Base-by-base conservation (phyloP, 2,329 filamentous ascomycete genomes). In the Ophiocordyceps polyrhachis-furcata region DNA sequence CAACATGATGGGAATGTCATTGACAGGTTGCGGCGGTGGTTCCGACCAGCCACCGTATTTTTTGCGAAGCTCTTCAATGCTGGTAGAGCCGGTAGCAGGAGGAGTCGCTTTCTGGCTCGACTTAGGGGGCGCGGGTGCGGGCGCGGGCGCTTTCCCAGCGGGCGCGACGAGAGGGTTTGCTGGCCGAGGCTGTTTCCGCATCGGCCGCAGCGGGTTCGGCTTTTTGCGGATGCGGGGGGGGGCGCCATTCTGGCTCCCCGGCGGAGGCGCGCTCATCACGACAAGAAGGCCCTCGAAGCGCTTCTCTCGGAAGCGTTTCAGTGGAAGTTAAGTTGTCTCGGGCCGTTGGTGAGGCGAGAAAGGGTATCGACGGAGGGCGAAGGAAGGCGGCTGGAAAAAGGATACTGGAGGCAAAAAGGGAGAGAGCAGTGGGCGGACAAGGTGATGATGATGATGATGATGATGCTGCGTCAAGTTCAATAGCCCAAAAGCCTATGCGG, bases 1-100 rank as follows among this genome's bases (percentile, higher is more conserved):
- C 7, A 87, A 84, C 50, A 86, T 76, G 17, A 96, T 70, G 14
- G 85, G 84, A 52, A 70, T 70, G 38, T 73, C 69, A 14, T 53
- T 63, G 54, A 79, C 60, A 23, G 61, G 64, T 1, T 58, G 55
- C 2, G 68, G 65, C 2, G 69, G 63, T 25, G 71, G 65, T 41
- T 70, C 65, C 4, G 72, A 73, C 76, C 76, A 80, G 40, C 76
- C 76, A 40, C 67, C 70, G 53, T 72, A 67, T 49, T 65, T 60
- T 46, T 59, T 58, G 42, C 67, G 69, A 46, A 62, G 56, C 31
- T 60, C 62, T 43, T 68, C 66, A 21, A 66, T 63, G 38, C 54
- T 62, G 23, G 56, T 43, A 17, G 58, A 56, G 45, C 58, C 60
- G 40, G 50, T 50, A 15, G 51, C 46, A 19, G 48, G 52, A 41